Evolutionary conservation across 2,329 filamentous ascomycete genomes (phyloP).

Genomic region (Westerdykella ornata): DNA sequence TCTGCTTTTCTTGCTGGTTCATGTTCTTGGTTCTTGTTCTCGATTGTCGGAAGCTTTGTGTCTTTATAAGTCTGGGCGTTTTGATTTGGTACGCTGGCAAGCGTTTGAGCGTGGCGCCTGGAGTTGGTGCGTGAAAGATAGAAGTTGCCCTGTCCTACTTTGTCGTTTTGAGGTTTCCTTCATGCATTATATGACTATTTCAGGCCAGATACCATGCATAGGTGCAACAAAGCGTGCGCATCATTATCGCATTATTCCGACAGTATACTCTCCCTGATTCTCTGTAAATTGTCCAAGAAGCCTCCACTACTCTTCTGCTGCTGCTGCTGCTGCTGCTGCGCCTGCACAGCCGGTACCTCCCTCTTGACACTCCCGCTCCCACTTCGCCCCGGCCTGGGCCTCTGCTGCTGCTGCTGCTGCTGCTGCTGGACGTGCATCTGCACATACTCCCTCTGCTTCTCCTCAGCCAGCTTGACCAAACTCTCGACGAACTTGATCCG

Average conservation of each 20-base stretch:
- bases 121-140: no score
- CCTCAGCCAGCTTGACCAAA: conserved; percentile 75
- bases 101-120: no score
- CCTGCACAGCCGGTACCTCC: conserved; percentile 4
- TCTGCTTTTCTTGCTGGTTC: no score
- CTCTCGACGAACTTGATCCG: conserved; percentile 73
- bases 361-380: conserved; percentile 14
- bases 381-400: conserved; percentile 16
- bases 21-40: no score
- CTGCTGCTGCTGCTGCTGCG: conserved; percentile 2
- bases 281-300: conserved; percentile 36
- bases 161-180: no score
- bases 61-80: no score
- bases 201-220: no score
- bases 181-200: no score
- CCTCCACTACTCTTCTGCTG: conserved; percentile 23
- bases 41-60: no score
- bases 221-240: no score
- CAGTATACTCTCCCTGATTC: conserved; percentile 30
- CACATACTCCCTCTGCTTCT: conserved; percentile 46
- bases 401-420: conserved; percentile 17
- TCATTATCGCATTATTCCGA: conserved; percentile 17
- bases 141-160: no score
- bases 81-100: no score
- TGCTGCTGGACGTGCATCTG: conserved; percentile 33